These are phyloP conservation scores for Tetrapisispora fleetii DNA, from an alignment of 805 yeast species.

Conservation along the genomic window DNA sequence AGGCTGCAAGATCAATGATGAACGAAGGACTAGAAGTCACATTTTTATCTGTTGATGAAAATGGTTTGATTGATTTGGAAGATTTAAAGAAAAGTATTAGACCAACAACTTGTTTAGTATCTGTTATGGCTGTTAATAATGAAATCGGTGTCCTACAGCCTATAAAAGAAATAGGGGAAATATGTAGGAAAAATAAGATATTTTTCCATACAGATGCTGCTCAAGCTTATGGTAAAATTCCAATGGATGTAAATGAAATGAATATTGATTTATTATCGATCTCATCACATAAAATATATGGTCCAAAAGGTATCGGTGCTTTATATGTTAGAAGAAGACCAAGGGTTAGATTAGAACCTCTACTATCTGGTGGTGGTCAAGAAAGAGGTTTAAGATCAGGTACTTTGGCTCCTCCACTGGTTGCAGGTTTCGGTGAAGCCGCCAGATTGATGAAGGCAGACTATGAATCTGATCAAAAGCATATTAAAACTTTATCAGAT, in stretches of 20 bases:
- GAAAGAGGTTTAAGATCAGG: slow-evolving; percentile 97
- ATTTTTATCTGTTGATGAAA: slow-evolving; percentile 69
- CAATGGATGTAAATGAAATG: slow-evolving; percentile 84
- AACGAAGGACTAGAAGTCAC: slow-evolving; percentile 97
- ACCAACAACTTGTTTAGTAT: slow-evolving; percentile 82
- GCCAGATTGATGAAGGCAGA: slow-evolving; percentile 74
- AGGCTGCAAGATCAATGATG: slow-evolving; percentile 87
- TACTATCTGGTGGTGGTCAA: slow-evolving; percentile 97
- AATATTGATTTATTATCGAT: slow-evolving; percentile 90
- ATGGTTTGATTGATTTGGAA: slow-evolving; percentile 73
- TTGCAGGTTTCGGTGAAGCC: slow-evolving; percentile 96
- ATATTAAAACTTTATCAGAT: slow-evolving; percentile 61
- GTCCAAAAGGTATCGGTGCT: slow-evolving; percentile 98
- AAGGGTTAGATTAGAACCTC: slow-evolving; percentile 90
- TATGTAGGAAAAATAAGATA: slow-evolving; percentile 79
- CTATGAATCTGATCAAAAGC: slow-evolving; percentile 58
- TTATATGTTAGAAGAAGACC: slow-evolving; percentile 94
- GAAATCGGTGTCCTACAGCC: slow-evolving; percentile 98
- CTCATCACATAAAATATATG: slow-evolving; percentile 93
- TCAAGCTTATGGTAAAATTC: slow-evolving; percentile 92
- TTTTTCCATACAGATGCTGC: slow-evolving; percentile 98
- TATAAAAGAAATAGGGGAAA: slow-evolving; percentile 78
- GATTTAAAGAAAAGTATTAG: slow-evolving; percentile 75
- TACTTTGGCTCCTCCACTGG: slow-evolving; percentile 92
- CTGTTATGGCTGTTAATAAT: slow-evolving; percentile 95